A percentile compares a stretch with the other conserved stretches of the same genome.
Conservation (phyloP, 805 yeast genomes). For the Pichia kluyveri region DNA sequence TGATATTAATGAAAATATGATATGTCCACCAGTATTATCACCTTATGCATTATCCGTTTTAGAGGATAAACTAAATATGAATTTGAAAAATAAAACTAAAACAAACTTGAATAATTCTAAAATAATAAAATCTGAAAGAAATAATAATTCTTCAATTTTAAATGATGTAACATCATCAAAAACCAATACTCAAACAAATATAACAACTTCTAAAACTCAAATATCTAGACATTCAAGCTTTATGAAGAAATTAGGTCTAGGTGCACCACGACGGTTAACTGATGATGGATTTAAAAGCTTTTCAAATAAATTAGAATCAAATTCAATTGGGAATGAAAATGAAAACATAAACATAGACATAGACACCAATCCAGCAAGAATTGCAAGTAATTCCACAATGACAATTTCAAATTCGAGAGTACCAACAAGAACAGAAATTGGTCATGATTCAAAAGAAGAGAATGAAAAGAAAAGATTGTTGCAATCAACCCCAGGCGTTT, state of each 20-base stretch:
- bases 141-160: slow-evolving; percentile 6
- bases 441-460: not conserved
- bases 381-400: not conserved
- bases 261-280: slow-evolving; percentile 43
- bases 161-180: slow-evolving; percentile 4
- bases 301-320: not conserved
- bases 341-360: not conserved
- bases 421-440: too few species aligned
- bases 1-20: slow-evolving; percentile 18
- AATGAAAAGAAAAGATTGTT: not conserved
- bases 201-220: slow-evolving; percentile 8
- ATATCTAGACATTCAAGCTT: slow-evolving; percentile 13
- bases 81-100: not conserved
- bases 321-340: too few species aligned
- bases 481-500: slow-evolving; percentile 11
- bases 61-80: slow-evolving; percentile 22
- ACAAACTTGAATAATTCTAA: not conserved
- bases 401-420: too few species aligned
- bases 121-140: slow-evolving; percentile 2
- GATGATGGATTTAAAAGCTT: slow-evolving; percentile 8
- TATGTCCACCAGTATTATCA: slow-evolving; percentile 45
- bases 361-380: too few species aligned
- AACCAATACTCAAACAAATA: slow-evolving; percentile 1
- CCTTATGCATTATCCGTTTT: slow-evolving; percentile 43
- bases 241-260: slow-evolving; percentile 30